phyloP scores from a whole-genome alignment of 345 rosid genomes.

The Sonneratia alba region DNA sequence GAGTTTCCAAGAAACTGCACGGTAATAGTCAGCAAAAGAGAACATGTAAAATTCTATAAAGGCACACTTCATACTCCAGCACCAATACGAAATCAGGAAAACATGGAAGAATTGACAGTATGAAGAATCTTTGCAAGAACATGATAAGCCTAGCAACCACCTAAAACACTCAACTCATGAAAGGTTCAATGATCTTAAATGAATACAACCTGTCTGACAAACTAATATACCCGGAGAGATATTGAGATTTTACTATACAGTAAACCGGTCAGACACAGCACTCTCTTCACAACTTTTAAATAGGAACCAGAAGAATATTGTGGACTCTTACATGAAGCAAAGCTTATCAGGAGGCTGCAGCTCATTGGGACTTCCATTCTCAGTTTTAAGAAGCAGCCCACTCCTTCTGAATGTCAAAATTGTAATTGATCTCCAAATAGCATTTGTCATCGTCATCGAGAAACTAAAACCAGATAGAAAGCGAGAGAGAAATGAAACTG shows the following conservation, averaged over 20 bases:
- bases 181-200: not conserved
- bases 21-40: not conserved
- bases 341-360: not conserved
- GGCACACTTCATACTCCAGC: not conserved
- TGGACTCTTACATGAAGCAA: not conserved
- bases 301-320: not conserved
- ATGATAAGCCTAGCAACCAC: not conserved
- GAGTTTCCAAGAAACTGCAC: not conserved
- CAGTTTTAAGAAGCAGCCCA: slow-evolving; percentile 23
- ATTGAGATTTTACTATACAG: not conserved
- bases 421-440: slow-evolving; percentile 85
- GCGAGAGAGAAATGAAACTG: not conserved
- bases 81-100: not conserved
- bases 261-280: not conserved
- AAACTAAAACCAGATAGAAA: slow-evolving; percentile 36
- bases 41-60: not conserved
- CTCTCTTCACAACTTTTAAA: not conserved
- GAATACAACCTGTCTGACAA: not conserved
- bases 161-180: not conserved
- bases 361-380: not conserved
- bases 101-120: not conserved
- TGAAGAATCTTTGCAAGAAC: not conserved
- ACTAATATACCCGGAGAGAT: not conserved
- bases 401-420: slow-evolving; percentile 76
- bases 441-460: slow-evolving; percentile 76